Base-by-base conservation (phyloP, 257 asterid genomes). In the Gynochthodes officinalis region DNA sequence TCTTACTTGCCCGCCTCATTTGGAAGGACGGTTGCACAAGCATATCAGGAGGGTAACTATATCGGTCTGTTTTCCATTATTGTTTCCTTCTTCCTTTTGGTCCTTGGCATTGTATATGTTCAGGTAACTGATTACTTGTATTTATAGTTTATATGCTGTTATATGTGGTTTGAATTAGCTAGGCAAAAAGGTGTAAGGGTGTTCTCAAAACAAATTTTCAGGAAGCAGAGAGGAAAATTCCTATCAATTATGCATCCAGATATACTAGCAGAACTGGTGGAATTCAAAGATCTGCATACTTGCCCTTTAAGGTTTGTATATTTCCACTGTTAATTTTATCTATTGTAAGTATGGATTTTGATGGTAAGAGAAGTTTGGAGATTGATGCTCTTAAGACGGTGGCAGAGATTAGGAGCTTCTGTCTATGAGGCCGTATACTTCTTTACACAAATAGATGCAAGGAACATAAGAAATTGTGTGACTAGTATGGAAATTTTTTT, bases 201-300 rank as follows among this genome's bases (percentile, higher is more conserved):
- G 28, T 59, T 60, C 46, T 53, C 55, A 27, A 65, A 68, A 58
- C 65, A 33, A 58, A 67, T 55, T 79, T 77, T 74, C 89, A 94
- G 99, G 99, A 94, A 91, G 99, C 99, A 21, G 99, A 94, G 88
- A 86, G 99, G 82, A 94, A 94, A 86, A 94, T 94, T 65, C 99
- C 99, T 0, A 58, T 94, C 52, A 94, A 94, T 80, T 91, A 94
- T 82, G 99, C 99, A 70, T 86, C 92, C 32, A 87, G 99, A 75
- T 91, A 85, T 78, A 79, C 81, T 50, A 79, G 93, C 53, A 88
- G 87, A 73, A 79, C 87, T 35, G 89, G 92, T 28, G 98, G 97
- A 33, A 88, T 82, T 68, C 82, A 87, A 77, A 91, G 86, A 83
- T 89, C 99, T 78, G 99, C 99, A 57, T 94, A 94, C 85, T 82